These are phyloP conservation scores for Penicillium sp. DNA, from an alignment of 2,329 filamentous ascomycete species.

Conservation along the genomic window DNA sequence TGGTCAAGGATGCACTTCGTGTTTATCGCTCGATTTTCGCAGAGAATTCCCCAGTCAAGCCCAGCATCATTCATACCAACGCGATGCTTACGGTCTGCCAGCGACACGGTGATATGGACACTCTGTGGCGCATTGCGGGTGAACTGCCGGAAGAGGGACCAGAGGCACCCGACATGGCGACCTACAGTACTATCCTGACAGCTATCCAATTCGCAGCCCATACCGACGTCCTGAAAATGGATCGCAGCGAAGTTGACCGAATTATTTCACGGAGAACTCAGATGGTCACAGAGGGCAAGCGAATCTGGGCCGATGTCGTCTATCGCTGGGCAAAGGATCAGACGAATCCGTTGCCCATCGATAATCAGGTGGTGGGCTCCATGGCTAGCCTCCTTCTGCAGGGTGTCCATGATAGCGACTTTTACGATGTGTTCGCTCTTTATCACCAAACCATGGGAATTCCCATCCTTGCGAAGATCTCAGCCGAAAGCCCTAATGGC, in stretches of 20 bases:
- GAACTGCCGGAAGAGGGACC: slow-evolving; percentile 64
- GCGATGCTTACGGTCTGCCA: slow-evolving; percentile 81
- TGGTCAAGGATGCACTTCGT: slow-evolving; percentile 66
- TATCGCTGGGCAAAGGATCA: slow-evolving; percentile 71
- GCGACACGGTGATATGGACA: slow-evolving; percentile 71
- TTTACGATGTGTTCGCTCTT: slow-evolving; percentile 69
- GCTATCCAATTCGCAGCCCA: slow-evolving; percentile 59
- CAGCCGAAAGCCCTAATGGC: slow-evolving; percentile 14
- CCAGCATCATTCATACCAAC: slow-evolving; percentile 81
- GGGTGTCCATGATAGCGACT: slow-evolving; percentile 60
- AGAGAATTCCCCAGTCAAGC: slow-evolving; percentile 62
- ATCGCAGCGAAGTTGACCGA: slow-evolving; percentile 29
- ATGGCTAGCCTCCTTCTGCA: slow-evolving; percentile 78
- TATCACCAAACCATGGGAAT: slow-evolving; percentile 81
- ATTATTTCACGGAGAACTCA: slow-evolving; percentile 28
- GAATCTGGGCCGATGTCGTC: slow-evolving; percentile 78
- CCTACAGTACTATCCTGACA: slow-evolving; percentile 81
- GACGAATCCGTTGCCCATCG: slow-evolving; percentile 56
- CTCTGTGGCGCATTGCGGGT: slow-evolving; percentile 73
- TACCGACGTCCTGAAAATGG: slow-evolving; percentile 27
- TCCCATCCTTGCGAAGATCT: slow-evolving; percentile 42
- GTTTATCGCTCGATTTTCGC: slow-evolving; percentile 74
- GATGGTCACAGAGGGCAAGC: slow-evolving; percentile 64
- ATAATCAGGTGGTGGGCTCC: slow-evolving; percentile 73
- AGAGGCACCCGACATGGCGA: slow-evolving; percentile 65